These are phyloP conservation scores for Clitocybe nebularis DNA, from an alignment of 1,284 basidiomycete genomes.

Conservation along the genomic window DNA sequence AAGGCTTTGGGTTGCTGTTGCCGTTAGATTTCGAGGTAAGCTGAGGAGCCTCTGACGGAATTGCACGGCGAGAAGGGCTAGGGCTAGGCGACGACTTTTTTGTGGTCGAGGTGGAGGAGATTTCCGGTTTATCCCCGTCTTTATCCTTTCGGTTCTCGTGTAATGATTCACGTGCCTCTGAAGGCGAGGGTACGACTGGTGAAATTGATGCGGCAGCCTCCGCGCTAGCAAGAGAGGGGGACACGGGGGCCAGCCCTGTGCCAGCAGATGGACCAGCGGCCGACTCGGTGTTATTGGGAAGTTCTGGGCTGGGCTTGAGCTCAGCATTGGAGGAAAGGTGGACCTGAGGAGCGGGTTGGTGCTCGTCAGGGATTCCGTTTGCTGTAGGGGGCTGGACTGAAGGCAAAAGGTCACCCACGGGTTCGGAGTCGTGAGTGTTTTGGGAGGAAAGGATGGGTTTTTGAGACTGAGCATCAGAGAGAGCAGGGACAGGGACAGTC, in stretches of 20 bases:
- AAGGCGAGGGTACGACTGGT: slow-evolving; percentile 1
- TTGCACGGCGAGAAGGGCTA: slow-evolving; percentile 7
- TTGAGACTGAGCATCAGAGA: slow-evolving; percentile 5
- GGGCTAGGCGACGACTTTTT: slow-evolving; percentile 10
- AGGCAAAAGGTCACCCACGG: slow-evolving; percentile 12
- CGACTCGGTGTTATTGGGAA: slow-evolving; percentile 1
- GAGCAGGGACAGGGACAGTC: slow-evolving; percentile 15
- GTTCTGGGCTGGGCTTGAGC: background rate
- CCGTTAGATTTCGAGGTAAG: slow-evolving; percentile 12
- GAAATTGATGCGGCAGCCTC: slow-evolving; percentile 10
- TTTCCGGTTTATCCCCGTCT: slow-evolving; percentile 14
- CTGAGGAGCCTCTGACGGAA: slow-evolving; percentile 9
- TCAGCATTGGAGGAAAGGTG: background rate
- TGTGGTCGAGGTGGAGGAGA: slow-evolving; percentile 9
- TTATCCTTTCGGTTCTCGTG: slow-evolving; percentile 12
- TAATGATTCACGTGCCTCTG: slow-evolving; percentile 11
- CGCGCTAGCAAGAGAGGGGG: slow-evolving; percentile 8
- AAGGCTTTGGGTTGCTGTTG: slow-evolving; percentile 8
- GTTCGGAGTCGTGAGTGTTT: slow-evolving; percentile 6
- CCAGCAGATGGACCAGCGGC: slow-evolving; percentile 8
- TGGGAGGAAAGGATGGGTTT: slow-evolving; percentile 2
- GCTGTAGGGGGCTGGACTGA: slow-evolving; percentile 5
- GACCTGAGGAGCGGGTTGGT: slow-evolving; percentile 3
- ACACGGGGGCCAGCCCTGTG: slow-evolving; percentile 10
- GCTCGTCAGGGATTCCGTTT: slow-evolving; percentile 9